Evolutionary conservation across 257 asterid genomes (phyloP).

Genomic region (Nicotiana sylvestris): DNA sequence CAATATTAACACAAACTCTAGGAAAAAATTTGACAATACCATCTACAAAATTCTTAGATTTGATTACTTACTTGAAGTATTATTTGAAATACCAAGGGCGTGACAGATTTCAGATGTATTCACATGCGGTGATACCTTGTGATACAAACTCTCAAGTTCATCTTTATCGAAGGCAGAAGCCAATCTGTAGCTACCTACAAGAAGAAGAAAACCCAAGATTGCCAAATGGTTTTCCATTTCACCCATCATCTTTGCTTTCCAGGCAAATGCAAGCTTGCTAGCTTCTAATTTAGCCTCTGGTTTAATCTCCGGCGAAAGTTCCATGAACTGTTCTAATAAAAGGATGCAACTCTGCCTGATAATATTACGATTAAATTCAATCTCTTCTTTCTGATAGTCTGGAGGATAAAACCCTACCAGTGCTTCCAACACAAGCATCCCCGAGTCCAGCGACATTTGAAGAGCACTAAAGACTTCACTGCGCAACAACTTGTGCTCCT

Average conservation of each 20-base stretch:
- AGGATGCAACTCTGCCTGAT: slow-evolving; percentile 20
- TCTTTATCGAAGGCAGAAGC: slow-evolving; percentile 31
- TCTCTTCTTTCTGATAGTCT: slow-evolving; percentile 18
- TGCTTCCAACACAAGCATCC: slow-evolving; percentile 38
- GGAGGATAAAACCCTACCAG: slow-evolving; percentile 26
- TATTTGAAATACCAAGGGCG: not conserved
- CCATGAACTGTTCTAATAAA: slow-evolving; percentile 35
- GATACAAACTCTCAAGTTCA: slow-evolving; percentile 30
- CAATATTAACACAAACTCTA: not conserved
- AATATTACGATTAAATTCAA: slow-evolving; percentile 19
- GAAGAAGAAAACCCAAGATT: slow-evolving; percentile 41
- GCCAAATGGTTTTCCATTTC: slow-evolving; percentile 24
- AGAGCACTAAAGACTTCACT: slow-evolving; percentile 31
- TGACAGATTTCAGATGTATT: slow-evolving; percentile 36
- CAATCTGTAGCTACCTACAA: slow-evolving; percentile 40
- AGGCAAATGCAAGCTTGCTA: slow-evolving; percentile 30
- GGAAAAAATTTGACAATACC: not conserved
- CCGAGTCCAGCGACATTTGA: slow-evolving; percentile 40
- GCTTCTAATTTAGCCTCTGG: slow-evolving; percentile 34
- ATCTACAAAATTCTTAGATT: not conserved
- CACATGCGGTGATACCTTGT: slow-evolving; percentile 21
- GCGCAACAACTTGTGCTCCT: slow-evolving; percentile 5
- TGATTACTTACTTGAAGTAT: slow-evolving; percentile 15
- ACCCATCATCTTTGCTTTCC: slow-evolving; percentile 31
- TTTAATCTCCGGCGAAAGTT: slow-evolving; percentile 31